Evolutionary conservation across 177 flowering plant species (phyloP).

Genomic region (Vitis hybrid): DNA sequence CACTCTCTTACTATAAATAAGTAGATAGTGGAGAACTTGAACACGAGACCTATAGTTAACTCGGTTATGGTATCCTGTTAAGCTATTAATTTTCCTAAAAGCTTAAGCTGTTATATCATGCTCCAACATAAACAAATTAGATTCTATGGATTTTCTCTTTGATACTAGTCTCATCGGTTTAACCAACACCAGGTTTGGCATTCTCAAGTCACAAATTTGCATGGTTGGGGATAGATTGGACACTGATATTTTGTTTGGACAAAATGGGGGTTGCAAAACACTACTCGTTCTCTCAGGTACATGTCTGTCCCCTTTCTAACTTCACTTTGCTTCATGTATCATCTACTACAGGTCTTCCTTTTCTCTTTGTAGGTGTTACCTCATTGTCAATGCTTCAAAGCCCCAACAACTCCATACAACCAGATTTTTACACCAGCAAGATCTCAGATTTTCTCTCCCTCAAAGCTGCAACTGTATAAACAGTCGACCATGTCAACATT

Average conservation of each 20-base stretch:
- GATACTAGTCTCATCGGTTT: slow-evolving; percentile 9
- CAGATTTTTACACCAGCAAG: slow-evolving; percentile 92
- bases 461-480: slow-evolving; percentile 64
- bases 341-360: too few species aligned
- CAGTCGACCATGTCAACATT: slow-evolving; percentile 10
- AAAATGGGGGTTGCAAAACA: slow-evolving; percentile 99
- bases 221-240: slow-evolving; percentile 99
- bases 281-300: slow-evolving; percentile 97
- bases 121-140: too few species aligned
- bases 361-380: slow-evolving; percentile 61
- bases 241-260: slow-evolving; percentile 95
- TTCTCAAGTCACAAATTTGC: slow-evolving; percentile 92
- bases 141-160: not conserved
- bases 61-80: too few species aligned
- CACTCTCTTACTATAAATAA: too few species aligned
- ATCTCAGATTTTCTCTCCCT: slow-evolving; percentile 86
- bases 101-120: too few species aligned
- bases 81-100: too few species aligned
- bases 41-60: too few species aligned
- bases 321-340: too few species aligned
- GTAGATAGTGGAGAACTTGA: too few species aligned
- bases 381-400: slow-evolving; percentile 70
- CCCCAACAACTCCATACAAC: slow-evolving; percentile 77
- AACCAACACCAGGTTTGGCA: slow-evolving; percentile 61
- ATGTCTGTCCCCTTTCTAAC: too few species aligned